Conservation (phyloP, 1,284 basidiomycete genomes). For the Malassezia pachydermatis region DNA sequence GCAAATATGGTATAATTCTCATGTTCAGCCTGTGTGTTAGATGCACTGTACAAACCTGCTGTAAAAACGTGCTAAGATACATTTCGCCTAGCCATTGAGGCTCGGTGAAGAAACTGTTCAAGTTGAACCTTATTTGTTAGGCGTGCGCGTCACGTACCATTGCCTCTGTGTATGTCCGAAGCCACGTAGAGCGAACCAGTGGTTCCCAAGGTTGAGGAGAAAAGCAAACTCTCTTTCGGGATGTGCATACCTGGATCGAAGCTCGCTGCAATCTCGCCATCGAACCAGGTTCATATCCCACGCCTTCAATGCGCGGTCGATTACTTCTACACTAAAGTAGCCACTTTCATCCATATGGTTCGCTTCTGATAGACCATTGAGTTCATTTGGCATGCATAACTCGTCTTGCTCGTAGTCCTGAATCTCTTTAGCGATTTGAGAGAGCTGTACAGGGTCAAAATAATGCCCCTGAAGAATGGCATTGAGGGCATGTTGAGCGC, state of each 20-base stretch:
- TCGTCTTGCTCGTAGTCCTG: constrained; percentile 26
- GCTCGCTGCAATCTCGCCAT: constrained; percentile 9
- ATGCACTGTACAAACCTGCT: constrained; percentile 16
- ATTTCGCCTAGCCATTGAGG: constrained; percentile 38
- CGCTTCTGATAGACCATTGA: constrained; percentile 19
- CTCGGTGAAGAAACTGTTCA: constrained; percentile 37
- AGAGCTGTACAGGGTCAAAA: constrained; percentile 41
- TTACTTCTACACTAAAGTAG: constrained; percentile 38
- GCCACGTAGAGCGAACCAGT: constrained; percentile 42
- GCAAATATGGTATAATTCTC: constrained; percentile 45
- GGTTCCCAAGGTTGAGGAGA: constrained; percentile 40
- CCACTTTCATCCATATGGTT: constrained; percentile 44
- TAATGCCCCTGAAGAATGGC: constrained; percentile 38
- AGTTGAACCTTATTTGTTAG: constrained; percentile 28
- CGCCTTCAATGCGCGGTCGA: constrained; percentile 32
- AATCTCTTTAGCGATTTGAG: constrained; percentile 31
- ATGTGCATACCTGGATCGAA: background rate
- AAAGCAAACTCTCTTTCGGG: constrained; percentile 43
- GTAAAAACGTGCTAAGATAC: constrained; percentile 39
- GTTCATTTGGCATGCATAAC: too few species aligned
- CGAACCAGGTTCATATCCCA: constrained; percentile 22
- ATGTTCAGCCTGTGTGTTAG: constrained; percentile 19
- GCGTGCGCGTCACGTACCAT: background rate
- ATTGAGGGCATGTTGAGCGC: constrained; percentile 45
- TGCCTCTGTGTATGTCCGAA: constrained; percentile 23